Evolutionary conservation across 306 rosid genomes (phyloP).

Genomic region (Ormosia emarginata): DNA sequence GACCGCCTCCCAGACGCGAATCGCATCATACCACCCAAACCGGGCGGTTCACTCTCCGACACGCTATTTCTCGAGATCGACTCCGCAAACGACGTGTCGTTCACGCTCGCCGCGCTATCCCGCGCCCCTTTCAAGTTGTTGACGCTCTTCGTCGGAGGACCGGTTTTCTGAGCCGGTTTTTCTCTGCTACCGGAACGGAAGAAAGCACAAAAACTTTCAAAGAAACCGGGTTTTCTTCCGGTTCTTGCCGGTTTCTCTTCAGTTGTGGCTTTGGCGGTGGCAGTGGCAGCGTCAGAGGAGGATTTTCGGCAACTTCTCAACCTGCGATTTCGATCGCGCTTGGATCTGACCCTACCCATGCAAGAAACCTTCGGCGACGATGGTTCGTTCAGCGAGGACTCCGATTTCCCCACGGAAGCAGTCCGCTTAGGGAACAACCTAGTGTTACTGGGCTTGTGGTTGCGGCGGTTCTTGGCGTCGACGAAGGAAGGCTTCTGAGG

Average conservation of each 20-base stretch:
- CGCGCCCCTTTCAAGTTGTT: neutral
- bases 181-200: constrained; percentile 47
- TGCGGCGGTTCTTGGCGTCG: constrained; percentile 64
- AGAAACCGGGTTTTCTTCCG: constrained; percentile 48
- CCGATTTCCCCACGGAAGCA: constrained; percentile 62
- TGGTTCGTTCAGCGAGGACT: constrained; percentile 59
- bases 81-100: constrained; percentile 42
- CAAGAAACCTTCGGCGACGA: constrained; percentile 96
- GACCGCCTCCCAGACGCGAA: constrained; percentile 84
- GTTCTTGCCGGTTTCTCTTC: constrained; percentile 30
- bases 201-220: constrained; percentile 46
- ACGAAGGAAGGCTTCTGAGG: constrained; percentile 67
- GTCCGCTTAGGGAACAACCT: constrained; percentile 64
- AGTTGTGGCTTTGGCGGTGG: neutral
- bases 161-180: constrained; percentile 13
- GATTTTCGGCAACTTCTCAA: constrained; percentile 29
- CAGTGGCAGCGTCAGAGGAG: neutral
- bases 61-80: constrained; percentile 53
- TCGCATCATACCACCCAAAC: constrained; percentile 68
- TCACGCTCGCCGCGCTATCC: constrained; percentile 26
- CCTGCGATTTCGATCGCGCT: constrained; percentile 65
- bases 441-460: constrained; percentile 40
- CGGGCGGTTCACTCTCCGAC: constrained; percentile 68
- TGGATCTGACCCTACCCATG: constrained; percentile 88
- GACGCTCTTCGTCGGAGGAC: constrained; percentile 3